Conservation (phyloP, 2,329 filamentous ascomycete genomes). For the Diaporthe velutina region DNA sequence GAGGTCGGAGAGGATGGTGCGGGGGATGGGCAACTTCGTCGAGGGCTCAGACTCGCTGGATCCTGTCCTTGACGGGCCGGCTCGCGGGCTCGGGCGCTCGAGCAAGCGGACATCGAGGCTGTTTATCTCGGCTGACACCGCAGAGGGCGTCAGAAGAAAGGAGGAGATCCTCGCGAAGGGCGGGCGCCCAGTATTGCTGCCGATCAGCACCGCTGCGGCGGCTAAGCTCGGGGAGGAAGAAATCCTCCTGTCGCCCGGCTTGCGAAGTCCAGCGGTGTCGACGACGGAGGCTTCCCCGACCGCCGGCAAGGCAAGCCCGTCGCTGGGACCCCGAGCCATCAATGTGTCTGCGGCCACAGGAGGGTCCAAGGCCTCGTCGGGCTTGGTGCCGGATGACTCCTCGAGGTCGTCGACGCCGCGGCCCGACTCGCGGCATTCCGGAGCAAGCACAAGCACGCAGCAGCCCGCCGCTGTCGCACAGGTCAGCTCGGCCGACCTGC, state of each 20-base stretch:
- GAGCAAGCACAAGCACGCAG: slow-evolving; percentile 19
- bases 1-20: slow-evolving; percentile 52
- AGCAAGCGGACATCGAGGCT: slow-evolving; percentile 25
- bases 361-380: neutral
- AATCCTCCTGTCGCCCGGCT: neutral
- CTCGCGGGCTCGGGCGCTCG: slow-evolving; percentile 8
- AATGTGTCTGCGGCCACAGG: neutral
- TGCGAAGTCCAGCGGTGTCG: neutral
- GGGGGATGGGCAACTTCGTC: slow-evolving; percentile 52
- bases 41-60: slow-evolving; percentile 45
- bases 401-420: slow-evolving; percentile 35
- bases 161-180: neutral
- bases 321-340: neutral
- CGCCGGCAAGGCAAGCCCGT: neutral
- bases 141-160: neutral
- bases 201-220: neutral
- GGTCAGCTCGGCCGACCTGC: slow-evolving; percentile 38
- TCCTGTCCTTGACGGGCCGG: neutral
- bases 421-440: slow-evolving; percentile 35
- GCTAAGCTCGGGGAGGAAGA: neutral
- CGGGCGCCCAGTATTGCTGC: neutral
- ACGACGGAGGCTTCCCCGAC: slow-evolving; percentile 7
- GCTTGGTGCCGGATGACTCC: slow-evolving; percentile 31
- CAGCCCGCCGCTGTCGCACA: slow-evolving; percentile 33
- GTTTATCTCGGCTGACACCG: neutral